Evolutionary conservation across 1,284 basidiomycete species (phyloP).

Genomic region (Rhodotorula glutinis): DNA sequence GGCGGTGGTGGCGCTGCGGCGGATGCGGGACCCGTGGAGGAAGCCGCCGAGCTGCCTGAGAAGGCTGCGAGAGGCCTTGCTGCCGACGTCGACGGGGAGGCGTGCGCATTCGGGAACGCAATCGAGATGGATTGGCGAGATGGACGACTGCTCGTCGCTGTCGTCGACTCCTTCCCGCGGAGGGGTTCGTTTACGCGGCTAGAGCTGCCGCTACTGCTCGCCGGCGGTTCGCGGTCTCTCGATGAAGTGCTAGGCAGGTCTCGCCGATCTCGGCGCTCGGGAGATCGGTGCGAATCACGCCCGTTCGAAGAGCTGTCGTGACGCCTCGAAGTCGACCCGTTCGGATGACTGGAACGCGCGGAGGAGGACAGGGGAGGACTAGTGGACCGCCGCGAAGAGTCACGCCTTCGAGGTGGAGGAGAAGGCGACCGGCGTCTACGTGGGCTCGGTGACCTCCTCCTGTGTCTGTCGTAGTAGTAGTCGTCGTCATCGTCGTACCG

Average conservation of each 20-base stretch:
- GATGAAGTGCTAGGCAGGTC: neutral
- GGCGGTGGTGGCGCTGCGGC: neutral
- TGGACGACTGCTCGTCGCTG: neutral
- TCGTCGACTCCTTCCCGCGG: too few relatives aligned
- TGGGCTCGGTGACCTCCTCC: slow-evolving; percentile 1
- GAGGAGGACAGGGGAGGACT: neutral
- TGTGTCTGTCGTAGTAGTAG: neutral
- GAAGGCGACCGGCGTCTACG: slow-evolving; percentile 11
- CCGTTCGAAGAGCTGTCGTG: neutral
- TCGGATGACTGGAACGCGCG: neutral
- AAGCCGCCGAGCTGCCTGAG: neutral
- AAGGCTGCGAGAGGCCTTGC: neutral
- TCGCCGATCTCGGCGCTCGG: neutral
- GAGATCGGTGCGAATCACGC: too few relatives aligned
- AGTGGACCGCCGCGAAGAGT: neutral
- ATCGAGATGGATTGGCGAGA: neutral
- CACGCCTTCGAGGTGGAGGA: slow-evolving; percentile 5
- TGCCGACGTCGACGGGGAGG: neutral
- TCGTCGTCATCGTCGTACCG: slow-evolving; percentile 6
- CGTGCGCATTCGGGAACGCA: neutral
- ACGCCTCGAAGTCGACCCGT: neutral
- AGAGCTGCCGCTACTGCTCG: too few relatives aligned
- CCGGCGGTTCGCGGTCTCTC: too few relatives aligned
- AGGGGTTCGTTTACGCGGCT: too few relatives aligned
- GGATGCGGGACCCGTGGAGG: neutral